Evolutionary conservation across 176 grass and related monocot species (phyloP), one percentile per base, ranked within the genome.

Genomic region (Bonia amplexicaulis): DNA sequence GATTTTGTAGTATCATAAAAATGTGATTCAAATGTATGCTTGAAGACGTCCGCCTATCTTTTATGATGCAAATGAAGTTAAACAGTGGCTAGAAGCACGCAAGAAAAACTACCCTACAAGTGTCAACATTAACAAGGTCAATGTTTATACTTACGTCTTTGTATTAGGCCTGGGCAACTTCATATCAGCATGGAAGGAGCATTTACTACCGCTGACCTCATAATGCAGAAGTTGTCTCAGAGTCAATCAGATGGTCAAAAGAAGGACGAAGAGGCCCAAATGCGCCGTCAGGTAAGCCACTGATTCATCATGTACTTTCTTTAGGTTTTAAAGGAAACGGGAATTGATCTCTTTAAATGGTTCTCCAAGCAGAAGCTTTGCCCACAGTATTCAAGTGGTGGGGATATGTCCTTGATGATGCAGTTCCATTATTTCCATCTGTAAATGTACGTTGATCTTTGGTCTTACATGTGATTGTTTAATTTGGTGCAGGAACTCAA

Each of bases 11-110:
- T 65, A 7, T 6, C 20, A 15, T 49, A 25, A 27, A 25, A 27
- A 48, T 72, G 7, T 60, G 73, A 67, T 65, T 85, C 9, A 70
- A 22, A 23, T 63, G 39, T 88, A 31, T 75, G 31, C 45, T 73
- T 92, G 84, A 66, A 96, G 96, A 84, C 62, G 51, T 1, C 76
- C 68, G 68, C 79, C 45, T 66, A 81, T 92, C n/a, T 68, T 73
- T 22, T 99, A 99, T 85, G 79, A 87, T 64, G 86, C 80, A 90
- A 94, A 92, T 23, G 93, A 99, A 88, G 81, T 99, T 82, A 92
- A 91, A 79, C 91, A 85, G 71, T 99, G 96, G 96, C 46, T 89
- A 84, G 88, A 94, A 82, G 91, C 96, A 81, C 91, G 96, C 4
- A 96, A 78, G 71, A 96, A 90, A 61, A 99, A 96, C 67, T 96